Base-by-base conservation (phyloP, 73 alveolate genomes). In the Paramecium octaurelia region DNA sequence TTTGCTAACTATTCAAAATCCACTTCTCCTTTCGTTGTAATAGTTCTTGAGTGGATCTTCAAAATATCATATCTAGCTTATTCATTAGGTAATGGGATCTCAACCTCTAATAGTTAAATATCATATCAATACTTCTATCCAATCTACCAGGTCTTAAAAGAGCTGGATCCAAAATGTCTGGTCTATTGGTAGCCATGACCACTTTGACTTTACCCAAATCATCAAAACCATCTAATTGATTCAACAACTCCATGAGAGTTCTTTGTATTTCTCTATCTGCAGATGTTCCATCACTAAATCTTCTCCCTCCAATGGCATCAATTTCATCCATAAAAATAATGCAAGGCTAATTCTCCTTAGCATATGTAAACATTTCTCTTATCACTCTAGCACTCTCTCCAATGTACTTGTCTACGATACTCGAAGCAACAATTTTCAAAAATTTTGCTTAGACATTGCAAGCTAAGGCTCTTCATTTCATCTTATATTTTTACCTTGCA, bases 101-200 rank as follows among this genome's bases (percentile, higher is more conserved):
- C 99, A 42, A 99, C 97, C 95, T 95, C 92, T 38, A 54, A 60
- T 23, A 31, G 10, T n/a, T 54, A 54, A n/a, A 40, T 42, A 60
- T n/a, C 6, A 27, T 20, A 40, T 70, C 71, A 36, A 14, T 54
- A 77, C 97, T 97, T 90, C 99, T 97, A 92, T 98, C 99, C 34
- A 99, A 93, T 89, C 99, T 95, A 70, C 99, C 99, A 14, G 99
- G 99, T 95, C 99, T 97, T 86, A 99, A 60, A 68, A 99, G 95
- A 1, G 99, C 99, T 6, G 99, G 99, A 93, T 99, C 99, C 31
- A 99, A 96, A 3, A 98, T 98, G 95, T 99, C 99, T 48, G 99
- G 99, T 93, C 99, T 97, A 87, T 98, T 98, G 16, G 99, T 98
- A 48, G 99, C 99, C 99, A 99, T 99, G 88, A 98, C 99, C 87